Evolutionary conservation across 108 stramenopile genomes (phyloP).

Genomic region (Cyclotella choctawhatcheeana): DNA sequence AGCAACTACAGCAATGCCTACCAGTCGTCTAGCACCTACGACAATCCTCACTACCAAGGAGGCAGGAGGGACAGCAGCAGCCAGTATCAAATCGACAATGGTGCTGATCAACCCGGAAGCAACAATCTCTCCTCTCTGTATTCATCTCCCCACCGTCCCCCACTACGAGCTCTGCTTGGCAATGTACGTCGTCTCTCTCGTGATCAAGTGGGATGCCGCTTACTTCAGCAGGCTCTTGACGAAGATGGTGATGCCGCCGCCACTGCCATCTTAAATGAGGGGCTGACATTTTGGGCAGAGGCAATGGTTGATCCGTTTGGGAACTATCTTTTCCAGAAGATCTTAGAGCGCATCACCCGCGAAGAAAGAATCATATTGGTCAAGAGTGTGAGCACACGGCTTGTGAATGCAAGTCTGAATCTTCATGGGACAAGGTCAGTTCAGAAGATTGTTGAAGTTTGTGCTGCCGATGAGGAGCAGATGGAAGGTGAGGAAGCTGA

Average conservation of each 20-base stretch:
- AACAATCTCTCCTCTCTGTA: conserved; percentile 62
- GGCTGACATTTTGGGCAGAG: conserved; percentile 92
- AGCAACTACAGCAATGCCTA: conserved; percentile 24
- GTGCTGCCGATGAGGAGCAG: conserved; percentile 73
- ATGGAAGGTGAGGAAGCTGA: conserved; percentile 22
- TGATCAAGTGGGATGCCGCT: conserved; percentile 95
- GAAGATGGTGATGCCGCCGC: conserved; percentile 92
- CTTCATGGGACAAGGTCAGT: conserved; percentile 97
- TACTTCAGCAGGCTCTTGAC: conserved; percentile 95
- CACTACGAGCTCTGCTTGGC: conserved; percentile 79
- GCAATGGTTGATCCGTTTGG: conserved; percentile 99
- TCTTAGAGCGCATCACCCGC: conserved; percentile 89
- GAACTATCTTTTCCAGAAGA: conserved; percentile 98
- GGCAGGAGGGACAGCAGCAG: conserved; percentile 10
- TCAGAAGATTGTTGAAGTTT: conserved; percentile 96
- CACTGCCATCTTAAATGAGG: conserved; percentile 92
- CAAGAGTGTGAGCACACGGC: conserved; percentile 80
- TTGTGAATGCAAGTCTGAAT: conserved; percentile 95
- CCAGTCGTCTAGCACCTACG: conserved; percentile 27
- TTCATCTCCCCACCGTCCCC: conserved; percentile 77
- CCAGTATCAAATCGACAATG: conserved; percentile 9
- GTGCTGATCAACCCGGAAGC: conserved; percentile 1
- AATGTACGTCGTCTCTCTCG: conserved; percentile 88
- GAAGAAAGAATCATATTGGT: conserved; percentile 88
- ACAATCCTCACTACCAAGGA: conserved; percentile 17